These are phyloP conservation scores for Suillus americanus DNA, from an alignment of 768 basidiomycete genomes.

Conservation along the genomic window DNA sequence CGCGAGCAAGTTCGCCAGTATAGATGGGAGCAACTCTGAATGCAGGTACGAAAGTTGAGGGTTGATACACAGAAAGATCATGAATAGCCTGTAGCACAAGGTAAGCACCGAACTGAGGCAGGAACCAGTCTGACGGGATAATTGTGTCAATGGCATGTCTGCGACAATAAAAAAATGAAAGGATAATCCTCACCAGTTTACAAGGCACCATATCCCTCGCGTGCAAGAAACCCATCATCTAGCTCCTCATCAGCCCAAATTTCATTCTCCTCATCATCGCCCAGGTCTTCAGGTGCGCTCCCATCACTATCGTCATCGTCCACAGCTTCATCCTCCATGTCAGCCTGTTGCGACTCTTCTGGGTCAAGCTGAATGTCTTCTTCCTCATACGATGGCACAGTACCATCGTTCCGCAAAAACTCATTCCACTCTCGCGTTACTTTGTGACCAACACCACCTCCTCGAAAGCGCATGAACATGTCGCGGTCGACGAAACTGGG, in stretches of 20 bases:
- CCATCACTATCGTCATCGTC: neutral
- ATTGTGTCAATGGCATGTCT: too few relatives aligned
- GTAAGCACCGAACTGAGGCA: too few relatives aligned
- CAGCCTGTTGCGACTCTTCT: neutral
- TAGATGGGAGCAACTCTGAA: too few relatives aligned
- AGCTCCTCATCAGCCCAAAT: neutral
- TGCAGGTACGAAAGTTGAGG: too few relatives aligned
- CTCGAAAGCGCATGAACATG: conserved; percentile 29
- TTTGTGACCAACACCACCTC: conserved; percentile 32
- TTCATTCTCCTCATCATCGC: neutral
- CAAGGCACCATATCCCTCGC: neutral
- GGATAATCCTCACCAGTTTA: neutral
- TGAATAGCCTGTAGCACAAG: too few relatives aligned
- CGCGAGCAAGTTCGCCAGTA: too few relatives aligned
- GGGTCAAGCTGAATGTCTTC: neutral
- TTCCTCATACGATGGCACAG: conserved; percentile 10
- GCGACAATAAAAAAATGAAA: too few relatives aligned
- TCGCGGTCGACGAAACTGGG: conserved; percentile 38
- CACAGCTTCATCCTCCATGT: neutral
- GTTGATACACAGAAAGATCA: too few relatives aligned
- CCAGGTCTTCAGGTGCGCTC: neutral
- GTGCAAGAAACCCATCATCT: neutral
- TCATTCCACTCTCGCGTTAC: conserved; percentile 9
- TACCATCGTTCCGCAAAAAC: conserved; percentile 18
- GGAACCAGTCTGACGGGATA: too few relatives aligned